Percentiles rank a stretch among this genome's conserved stretches.
phyloP scores from a whole-genome alignment of 306 rosid genomes.

The Ochetophila trinervis region DNA sequence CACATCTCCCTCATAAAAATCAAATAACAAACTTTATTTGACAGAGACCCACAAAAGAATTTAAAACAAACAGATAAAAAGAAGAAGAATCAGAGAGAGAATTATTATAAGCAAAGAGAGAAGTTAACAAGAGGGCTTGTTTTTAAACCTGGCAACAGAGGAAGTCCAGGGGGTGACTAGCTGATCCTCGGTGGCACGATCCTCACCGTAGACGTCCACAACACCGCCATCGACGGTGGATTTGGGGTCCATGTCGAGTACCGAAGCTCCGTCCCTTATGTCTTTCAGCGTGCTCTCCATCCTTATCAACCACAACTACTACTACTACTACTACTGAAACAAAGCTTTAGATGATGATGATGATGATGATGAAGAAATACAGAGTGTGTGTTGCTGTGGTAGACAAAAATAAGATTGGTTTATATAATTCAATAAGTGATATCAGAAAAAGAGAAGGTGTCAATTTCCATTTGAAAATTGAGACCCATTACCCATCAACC shows the following conservation, averaged over 20 bases:
- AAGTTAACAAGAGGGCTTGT: neutral
- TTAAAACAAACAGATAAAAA: too few relatives aligned
- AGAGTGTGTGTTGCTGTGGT: too few relatives aligned
- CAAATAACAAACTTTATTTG: too few relatives aligned
- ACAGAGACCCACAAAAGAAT: neutral
- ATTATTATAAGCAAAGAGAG: neutral
- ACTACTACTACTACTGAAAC: neutral
- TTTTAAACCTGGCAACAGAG: slow-evolving; percentile 82
- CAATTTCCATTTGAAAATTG: neutral
- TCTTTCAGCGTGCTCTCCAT: slow-evolving; percentile 68
- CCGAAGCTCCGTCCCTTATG: slow-evolving; percentile 56
- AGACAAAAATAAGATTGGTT: too few relatives aligned
- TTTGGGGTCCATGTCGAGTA: slow-evolving; percentile 71
- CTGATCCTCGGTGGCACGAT: slow-evolving; percentile 79
- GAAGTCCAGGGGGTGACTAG: slow-evolving; percentile 89
- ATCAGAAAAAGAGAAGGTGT: slow-evolving; percentile 5
- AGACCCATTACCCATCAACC: neutral
- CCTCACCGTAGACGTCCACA: slow-evolving; percentile 86
- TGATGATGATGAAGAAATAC: neutral
- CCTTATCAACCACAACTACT: neutral
- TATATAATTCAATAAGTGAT: slow-evolving; percentile 15
- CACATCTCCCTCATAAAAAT: too few relatives aligned
- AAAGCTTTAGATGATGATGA: too few relatives aligned
- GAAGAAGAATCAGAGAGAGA: neutral
- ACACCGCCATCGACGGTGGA: slow-evolving; percentile 74